These are phyloP conservation scores for Neofusicoccum cordaticola DNA, from an alignment of 2,329 filamentous ascomycete genomes.

Conservation along the genomic window DNA sequence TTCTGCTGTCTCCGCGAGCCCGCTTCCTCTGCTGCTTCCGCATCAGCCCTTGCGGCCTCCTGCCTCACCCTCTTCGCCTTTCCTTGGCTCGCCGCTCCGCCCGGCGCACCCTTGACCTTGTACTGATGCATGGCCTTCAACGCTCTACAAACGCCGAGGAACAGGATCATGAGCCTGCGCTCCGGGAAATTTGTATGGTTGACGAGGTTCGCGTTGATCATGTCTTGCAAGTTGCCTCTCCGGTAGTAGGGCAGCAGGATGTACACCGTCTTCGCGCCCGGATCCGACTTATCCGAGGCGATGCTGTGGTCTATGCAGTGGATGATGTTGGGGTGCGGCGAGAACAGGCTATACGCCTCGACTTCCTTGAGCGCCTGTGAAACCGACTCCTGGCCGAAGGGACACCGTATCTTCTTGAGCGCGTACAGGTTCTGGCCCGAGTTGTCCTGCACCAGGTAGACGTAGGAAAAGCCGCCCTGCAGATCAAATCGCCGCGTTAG, in stretches of 20 bases:
- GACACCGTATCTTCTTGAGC: conserved; percentile 97
- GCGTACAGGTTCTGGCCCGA: conserved; percentile 80
- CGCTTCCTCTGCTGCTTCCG: conserved; percentile 45
- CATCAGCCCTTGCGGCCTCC: conserved; percentile 56
- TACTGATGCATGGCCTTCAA: conserved; percentile 91
- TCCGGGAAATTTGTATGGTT: conserved; percentile 92
- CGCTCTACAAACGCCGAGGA: conserved; percentile 86
- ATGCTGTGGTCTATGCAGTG: conserved; percentile 80
- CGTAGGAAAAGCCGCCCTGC: conserved; percentile 95
- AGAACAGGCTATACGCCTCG: conserved; percentile 90
- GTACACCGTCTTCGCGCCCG: conserved; percentile 87
- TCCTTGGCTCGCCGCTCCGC: conserved; percentile 48
- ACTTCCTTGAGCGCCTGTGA: conserved; percentile 94
- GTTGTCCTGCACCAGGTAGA: conserved; percentile 96
- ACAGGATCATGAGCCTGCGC: conserved; percentile 79
- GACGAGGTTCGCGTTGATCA: conserved; percentile 97
- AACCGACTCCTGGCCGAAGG: conserved; percentile 94
- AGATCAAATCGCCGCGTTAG: conserved; percentile 4
- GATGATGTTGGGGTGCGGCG: conserved; percentile 80
- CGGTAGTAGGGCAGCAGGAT: conserved; percentile 94
- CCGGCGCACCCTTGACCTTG: conserved; percentile 58
- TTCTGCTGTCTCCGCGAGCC: conserved; percentile 41
- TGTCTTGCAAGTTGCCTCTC: conserved; percentile 91
- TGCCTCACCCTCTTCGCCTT: conserved; percentile 56
- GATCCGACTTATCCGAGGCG: conserved; percentile 65